Percentiles rank a stretch among this genome's conserved stretches.
Evolutionary conservation across 495 filamentous ascomycete species (phyloP).

Genomic region (Opeltia flavorubescens): DNA sequence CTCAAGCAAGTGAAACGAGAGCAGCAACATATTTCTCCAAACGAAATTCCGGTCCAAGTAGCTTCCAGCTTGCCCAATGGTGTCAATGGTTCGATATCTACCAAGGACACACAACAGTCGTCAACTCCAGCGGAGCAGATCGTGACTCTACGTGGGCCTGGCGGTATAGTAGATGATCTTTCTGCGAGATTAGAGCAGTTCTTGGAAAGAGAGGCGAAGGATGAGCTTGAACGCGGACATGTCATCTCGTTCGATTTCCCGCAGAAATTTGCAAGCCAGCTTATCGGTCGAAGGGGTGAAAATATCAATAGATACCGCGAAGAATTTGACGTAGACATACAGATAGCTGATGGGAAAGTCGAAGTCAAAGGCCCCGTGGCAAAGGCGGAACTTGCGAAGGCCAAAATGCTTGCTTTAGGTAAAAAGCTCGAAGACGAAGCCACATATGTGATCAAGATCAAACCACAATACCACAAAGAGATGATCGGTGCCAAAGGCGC

Average conservation of each 20-base stretch:
- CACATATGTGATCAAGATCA: slow-evolving; percentile 73
- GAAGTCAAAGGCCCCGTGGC: slow-evolving; percentile 59
- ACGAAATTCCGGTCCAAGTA: slow-evolving; percentile 61
- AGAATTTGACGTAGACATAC: slow-evolving; percentile 94
- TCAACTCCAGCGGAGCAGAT: slow-evolving; percentile 17
- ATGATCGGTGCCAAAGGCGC: slow-evolving; percentile 50
- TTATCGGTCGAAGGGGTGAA: slow-evolving; percentile 85
- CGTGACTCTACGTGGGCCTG: slow-evolving; percentile 64
- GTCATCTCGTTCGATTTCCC: slow-evolving; percentile 80
- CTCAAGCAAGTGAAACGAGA: slow-evolving; percentile 62
- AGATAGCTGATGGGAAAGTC: slow-evolving; percentile 60
- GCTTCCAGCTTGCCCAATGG: slow-evolving; percentile 30
- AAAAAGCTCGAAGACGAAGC: slow-evolving; percentile 79
- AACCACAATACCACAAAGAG: slow-evolving; percentile 73
- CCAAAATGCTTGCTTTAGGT: slow-evolving; percentile 57
- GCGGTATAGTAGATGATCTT: slow-evolving; percentile 53
- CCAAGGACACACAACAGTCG: background rate
- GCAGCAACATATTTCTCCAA: slow-evolving; percentile 49
- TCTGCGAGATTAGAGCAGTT: slow-evolving; percentile 57
- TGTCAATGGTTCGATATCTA: slow-evolving; percentile 29
- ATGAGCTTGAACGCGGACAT: slow-evolving; percentile 80
- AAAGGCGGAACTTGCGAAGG: slow-evolving; percentile 70
- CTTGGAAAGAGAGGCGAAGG: slow-evolving; percentile 67
- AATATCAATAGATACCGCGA: slow-evolving; percentile 93
- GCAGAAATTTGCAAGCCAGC: slow-evolving; percentile 79